A percentile compares a stretch with the other conserved stretches of the same genome.
phyloP scores from a whole-genome alignment of 2,329 filamentous ascomycete species.

The Fusarium graminum region DNA sequence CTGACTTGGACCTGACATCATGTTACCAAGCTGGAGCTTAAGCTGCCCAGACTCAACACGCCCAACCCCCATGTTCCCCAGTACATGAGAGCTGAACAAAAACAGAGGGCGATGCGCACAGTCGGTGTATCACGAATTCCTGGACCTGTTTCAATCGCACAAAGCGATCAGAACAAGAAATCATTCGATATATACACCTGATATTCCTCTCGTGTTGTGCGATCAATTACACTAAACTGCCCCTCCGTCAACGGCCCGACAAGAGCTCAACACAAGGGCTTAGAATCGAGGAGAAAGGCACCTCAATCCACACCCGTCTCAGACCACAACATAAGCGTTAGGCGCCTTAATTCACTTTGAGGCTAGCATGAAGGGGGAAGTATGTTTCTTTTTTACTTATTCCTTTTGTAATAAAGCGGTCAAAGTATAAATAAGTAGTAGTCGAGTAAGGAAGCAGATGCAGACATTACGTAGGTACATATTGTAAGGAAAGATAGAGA shows the following conservation, averaged over 20 bases:
- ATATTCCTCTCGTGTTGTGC: conserved; percentile 16
- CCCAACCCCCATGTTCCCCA: conserved; percentile 26
- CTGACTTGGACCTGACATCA: conserved; percentile 47
- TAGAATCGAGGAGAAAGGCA: conserved; percentile 26
- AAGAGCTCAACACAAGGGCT: conserved; percentile 39
- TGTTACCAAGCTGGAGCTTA: conserved; percentile 44
- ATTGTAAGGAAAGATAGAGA: conserved; percentile 11
- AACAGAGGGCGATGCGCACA: conserved; percentile 19
- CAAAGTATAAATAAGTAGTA: conserved; percentile 10
- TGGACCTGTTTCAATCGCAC: neutral
- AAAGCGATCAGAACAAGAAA: neutral
- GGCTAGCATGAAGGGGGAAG: conserved; percentile 14
- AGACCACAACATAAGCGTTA: conserved; percentile 23
- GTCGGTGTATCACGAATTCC: conserved; percentile 34
- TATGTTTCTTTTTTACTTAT: conserved; percentile 20
- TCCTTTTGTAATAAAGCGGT: conserved; percentile 38
- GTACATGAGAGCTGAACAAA: conserved; percentile 18
- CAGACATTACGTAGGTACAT: conserved; percentile 40
- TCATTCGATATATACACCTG: neutral
- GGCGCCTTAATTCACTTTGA: conserved; percentile 6
- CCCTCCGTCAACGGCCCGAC: conserved; percentile 43
- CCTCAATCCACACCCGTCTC: conserved; percentile 25
- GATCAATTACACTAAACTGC: conserved; percentile 25
- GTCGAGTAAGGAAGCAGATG: conserved; percentile 19
- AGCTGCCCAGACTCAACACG: conserved; percentile 27